A percentile compares a stretch with the other conserved stretches of the same genome.
Evolutionary conservation across 2,329 filamentous ascomycete genomes (phyloP).

Genomic region (Sclerotinia nivalis): DNA sequence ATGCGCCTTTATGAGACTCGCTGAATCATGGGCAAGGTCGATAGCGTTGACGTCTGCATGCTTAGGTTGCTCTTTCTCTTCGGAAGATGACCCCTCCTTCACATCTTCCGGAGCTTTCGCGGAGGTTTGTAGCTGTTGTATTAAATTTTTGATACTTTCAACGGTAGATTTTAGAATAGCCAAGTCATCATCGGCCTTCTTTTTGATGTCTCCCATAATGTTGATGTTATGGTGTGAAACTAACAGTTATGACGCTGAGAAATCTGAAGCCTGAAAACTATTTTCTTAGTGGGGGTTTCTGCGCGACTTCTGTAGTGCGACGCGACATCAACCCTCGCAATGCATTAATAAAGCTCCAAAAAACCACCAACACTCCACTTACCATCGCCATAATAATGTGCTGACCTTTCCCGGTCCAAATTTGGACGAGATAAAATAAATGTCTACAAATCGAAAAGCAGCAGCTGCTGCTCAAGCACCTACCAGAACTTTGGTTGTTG

Average conservation of each 20-base stretch:
- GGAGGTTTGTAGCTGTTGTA: constrained; percentile 34
- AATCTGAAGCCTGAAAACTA: constrained; percentile 15
- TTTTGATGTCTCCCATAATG: constrained; percentile 26
- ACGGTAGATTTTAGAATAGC: constrained; percentile 34
- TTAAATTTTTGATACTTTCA: constrained; percentile 30
- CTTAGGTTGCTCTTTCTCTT: constrained; percentile 16
- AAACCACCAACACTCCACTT: background rate
- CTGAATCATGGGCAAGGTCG: constrained; percentile 68
- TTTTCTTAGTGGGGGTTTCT: constrained; percentile 18
- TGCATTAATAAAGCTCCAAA: constrained; percentile 10
- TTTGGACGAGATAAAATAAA: background rate
- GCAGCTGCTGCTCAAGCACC: constrained; percentile 53
- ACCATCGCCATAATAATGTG: background rate
- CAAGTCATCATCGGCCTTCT: constrained; percentile 30
- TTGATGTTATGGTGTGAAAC: constrained; percentile 1
- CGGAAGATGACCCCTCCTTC: constrained; percentile 21
- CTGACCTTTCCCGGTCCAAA: background rate
- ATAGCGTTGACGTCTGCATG: constrained; percentile 55
- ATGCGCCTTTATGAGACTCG: constrained; percentile 75
- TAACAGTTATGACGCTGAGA: background rate
- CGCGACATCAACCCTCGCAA: background rate
- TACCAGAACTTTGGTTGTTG: constrained; percentile 75
- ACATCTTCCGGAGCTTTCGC: constrained; percentile 4
- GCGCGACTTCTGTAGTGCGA: background rate
- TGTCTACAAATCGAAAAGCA: constrained; percentile 46